A percentile compares a stretch with the other conserved stretches of the same genome.
Conservation (phyloP, 306 rosid species). For the Clitoria ternatea region DNA sequence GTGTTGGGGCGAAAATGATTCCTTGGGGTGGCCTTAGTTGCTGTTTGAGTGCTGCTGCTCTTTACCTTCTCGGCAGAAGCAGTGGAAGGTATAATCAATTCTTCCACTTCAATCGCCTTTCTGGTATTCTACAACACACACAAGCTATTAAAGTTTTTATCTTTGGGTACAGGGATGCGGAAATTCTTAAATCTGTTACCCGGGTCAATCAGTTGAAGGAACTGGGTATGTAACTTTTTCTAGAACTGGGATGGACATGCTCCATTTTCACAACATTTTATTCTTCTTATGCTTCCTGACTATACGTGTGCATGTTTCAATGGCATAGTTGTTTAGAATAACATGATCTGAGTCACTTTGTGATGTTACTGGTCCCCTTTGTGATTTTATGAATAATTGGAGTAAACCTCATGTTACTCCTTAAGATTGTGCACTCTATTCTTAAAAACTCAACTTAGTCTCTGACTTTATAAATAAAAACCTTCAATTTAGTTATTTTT, state of each 20-base stretch:
- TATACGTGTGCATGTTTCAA: not conserved
- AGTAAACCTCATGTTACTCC: too few species aligned
- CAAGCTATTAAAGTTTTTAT: not conserved
- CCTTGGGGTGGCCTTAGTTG: conserved; percentile 98
- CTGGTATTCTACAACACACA: not conserved
- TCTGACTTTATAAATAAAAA: too few species aligned
- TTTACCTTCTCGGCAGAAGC: conserved; percentile 93
- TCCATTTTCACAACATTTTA: not conserved
- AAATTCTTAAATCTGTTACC: conserved; percentile 66
- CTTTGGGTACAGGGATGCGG: conserved; percentile 68
- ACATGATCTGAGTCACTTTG: not conserved
- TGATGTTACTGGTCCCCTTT: not conserved
- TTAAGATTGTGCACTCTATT: too few species aligned
- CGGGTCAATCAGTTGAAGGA: conserved; percentile 88
- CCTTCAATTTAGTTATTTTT: too few species aligned
- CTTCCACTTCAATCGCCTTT: not conserved
- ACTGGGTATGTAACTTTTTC: conserved; percentile 50
- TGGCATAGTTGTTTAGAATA: not conserved
- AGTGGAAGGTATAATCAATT: conserved; percentile 64
- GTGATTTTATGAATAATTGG: not conserved
- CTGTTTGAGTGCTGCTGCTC: conserved; percentile 94
- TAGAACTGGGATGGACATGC: not conserved
- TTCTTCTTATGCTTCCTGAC: conserved; percentile 6
- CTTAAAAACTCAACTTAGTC: too few species aligned
- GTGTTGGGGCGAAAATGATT: conserved; percentile 47